Base-by-base conservation (phyloP, 352 stramenopile genomes). In the Globisporangium carolinianum region DNA sequence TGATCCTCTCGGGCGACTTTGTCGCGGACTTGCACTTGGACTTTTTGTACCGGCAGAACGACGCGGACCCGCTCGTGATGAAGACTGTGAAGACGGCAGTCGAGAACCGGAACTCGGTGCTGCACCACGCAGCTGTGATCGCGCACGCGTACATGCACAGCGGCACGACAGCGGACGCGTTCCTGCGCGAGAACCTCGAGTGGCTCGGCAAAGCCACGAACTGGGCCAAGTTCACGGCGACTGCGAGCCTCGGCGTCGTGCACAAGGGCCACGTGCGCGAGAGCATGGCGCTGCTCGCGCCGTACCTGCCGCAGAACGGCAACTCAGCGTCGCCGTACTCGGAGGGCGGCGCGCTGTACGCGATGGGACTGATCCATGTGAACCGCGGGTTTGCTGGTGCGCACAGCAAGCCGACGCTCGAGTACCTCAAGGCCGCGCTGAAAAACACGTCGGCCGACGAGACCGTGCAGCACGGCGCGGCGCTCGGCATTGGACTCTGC, bases 201-300 rank as follows among this genome's bases (percentile, higher is more conserved):
- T 99, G 97, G 97, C 92, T 99, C 61, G 97, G 95, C 32, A 98
- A 98, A 67, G 97, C 97, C 8, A 97, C 87, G 54, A 99, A 99
- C 80, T 99, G 97, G 97, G 96, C 97, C 53, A 99, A 99, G 76
- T 99, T 99, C 66, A 98, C 94, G 6, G 96, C 97, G 18, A 99
- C 96, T 6, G 96, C 96, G 15, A 98, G 88, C 59, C 85, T 99
- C n/a, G 97, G 97, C 58, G 96, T 99, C 41, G 90, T 99, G 46
- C 97, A 99, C 83, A 97, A 97, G 57, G 96, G 95, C 46, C 97
- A 99, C 66, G 87, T 98, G 57, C 95, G 96, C 57, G 95, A 99
- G 73, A 97, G 87, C 66, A 99, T 99, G 96, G 97, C 95, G 61
- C 69, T 99, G 18, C 73, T 99, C 10, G 86, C 98, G 63, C 96